A percentile compares a stretch with the other conserved stretches of the same genome.
Evolutionary conservation across 768 basidiomycete species (phyloP).

Genomic region (Hysterangium stoloniferum): DNA sequence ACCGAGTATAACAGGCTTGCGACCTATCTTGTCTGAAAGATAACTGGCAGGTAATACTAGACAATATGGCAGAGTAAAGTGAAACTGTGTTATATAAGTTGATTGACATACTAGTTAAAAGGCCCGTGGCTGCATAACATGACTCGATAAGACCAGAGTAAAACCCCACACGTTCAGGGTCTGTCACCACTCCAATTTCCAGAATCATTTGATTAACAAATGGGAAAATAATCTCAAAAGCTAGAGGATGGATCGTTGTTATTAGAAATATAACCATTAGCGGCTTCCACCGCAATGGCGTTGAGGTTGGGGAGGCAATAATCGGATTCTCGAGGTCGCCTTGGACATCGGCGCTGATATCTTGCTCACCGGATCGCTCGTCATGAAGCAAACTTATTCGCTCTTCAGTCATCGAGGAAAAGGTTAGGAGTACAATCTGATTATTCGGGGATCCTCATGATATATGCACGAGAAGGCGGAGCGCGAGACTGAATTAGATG

Average conservation of each 20-base stretch:
- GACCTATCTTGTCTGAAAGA: slow-evolving; percentile 15
- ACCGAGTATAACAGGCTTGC: slow-evolving; percentile 17
- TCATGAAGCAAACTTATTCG: background rate
- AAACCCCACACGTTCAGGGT: slow-evolving; percentile 16
- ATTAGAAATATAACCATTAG: background rate
- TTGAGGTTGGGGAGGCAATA: background rate
- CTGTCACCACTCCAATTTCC: slow-evolving; percentile 14
- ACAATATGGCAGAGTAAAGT: background rate
- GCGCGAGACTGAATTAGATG: no score
- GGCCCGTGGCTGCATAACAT: background rate
- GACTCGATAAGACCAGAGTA: slow-evolving; percentile 15
- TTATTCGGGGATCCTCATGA: no score
- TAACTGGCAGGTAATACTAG: background rate
- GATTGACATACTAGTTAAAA: slow-evolving; percentile 1
- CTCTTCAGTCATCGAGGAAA: background rate
- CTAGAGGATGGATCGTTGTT: background rate
- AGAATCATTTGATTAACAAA: slow-evolving; percentile 16
- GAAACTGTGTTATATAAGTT: background rate
- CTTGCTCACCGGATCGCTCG: background rate
- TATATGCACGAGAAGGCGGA: no score
- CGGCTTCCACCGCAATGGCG: background rate
- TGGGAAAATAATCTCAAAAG: background rate
- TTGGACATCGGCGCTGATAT: background rate
- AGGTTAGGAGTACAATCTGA: no score
- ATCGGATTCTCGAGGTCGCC: no score